Conservation (phyloP, 176 grass and related monocot species). For the Bromus sterilis region DNA sequence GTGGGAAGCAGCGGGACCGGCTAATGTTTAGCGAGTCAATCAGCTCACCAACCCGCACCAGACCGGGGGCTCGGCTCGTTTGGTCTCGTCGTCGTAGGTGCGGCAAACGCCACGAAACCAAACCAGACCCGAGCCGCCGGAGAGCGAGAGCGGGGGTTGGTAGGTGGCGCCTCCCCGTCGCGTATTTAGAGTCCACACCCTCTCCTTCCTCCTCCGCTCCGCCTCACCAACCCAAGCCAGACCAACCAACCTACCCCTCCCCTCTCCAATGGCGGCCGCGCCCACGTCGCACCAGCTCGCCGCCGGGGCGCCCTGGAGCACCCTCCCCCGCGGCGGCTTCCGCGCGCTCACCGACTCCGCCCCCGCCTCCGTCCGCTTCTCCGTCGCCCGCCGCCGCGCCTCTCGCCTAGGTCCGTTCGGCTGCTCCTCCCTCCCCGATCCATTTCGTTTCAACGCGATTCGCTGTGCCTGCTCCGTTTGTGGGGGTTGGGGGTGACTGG, state of each 20-base stretch:
- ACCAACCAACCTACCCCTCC: neutral
- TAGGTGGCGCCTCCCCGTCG: slow-evolving; percentile 40
- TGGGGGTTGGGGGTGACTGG: neutral
- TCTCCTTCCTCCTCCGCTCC: slow-evolving; percentile 8
- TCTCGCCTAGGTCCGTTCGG: slow-evolving; percentile 31
- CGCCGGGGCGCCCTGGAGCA: slow-evolving; percentile 20
- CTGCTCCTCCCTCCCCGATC: neutral
- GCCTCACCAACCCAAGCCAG: slow-evolving; percentile 5
- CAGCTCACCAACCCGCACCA: neutral
- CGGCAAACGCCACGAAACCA: neutral
- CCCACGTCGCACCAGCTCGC: slow-evolving; percentile 38
- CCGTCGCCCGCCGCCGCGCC: slow-evolving; percentile 41
- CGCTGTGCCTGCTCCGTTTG: neutral
- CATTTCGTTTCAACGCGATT: neutral
- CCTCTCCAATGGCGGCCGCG: slow-evolving; percentile 36
- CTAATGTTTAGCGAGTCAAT: neutral
- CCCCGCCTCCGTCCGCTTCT: slow-evolving; percentile 54
- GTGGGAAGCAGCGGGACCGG: too few species aligned
- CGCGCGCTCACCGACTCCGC: slow-evolving; percentile 21
- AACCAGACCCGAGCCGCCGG: slow-evolving; percentile 1
- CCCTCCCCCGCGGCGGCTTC: slow-evolving; percentile 26
- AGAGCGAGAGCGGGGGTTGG: neutral
- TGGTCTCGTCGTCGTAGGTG: neutral
- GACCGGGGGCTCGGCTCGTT: neutral
- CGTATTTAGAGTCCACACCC: slow-evolving; percentile 20